phyloP scores from a whole-genome alignment of 345 rosid genomes.

The Litchi chinensis region DNA sequence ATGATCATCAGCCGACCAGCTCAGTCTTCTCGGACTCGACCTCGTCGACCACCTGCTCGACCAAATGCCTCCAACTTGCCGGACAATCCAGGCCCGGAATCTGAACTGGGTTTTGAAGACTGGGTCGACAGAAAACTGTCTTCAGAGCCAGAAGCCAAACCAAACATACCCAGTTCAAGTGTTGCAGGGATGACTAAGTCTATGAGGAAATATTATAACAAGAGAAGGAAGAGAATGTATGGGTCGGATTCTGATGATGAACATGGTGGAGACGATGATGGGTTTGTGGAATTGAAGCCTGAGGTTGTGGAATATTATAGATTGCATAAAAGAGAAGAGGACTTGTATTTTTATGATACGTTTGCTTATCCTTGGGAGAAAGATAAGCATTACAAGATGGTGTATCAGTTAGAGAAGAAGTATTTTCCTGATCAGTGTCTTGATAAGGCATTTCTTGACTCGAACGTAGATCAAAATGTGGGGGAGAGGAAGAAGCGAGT shows the following conservation, averaged over 20 bases:
- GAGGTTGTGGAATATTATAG: slow-evolving; percentile 75
- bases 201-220: slow-evolving; percentile 82
- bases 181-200: slow-evolving; percentile 70
- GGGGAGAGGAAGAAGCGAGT: slow-evolving; percentile 32
- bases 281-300: slow-evolving; percentile 85
- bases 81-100: slow-evolving; percentile 39
- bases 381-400: slow-evolving; percentile 97
- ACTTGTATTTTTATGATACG: slow-evolving; percentile 76
- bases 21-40: slow-evolving; percentile 37
- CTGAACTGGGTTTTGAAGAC: slow-evolving; percentile 55
- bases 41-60: slow-evolving; percentile 47
- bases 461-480: slow-evolving; percentile 27
- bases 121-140: slow-evolving; percentile 83
- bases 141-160: slow-evolving; percentile 37
- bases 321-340: slow-evolving; percentile 91
- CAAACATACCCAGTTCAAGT: slow-evolving; percentile 31
- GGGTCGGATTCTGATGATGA: slow-evolving; percentile 95
- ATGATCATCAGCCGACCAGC: slow-evolving; percentile 77
- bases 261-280: slow-evolving; percentile 48
- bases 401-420: slow-evolving; percentile 94
- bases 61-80: slow-evolving; percentile 28
- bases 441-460: slow-evolving; percentile 85
- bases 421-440: slow-evolving; percentile 86
- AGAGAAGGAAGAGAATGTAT: slow-evolving; percentile 80
- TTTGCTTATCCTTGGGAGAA: slow-evolving; percentile 97